phyloP scores from a whole-genome alignment of 140 eudicot species.

The Anethum foeniculum region DNA sequence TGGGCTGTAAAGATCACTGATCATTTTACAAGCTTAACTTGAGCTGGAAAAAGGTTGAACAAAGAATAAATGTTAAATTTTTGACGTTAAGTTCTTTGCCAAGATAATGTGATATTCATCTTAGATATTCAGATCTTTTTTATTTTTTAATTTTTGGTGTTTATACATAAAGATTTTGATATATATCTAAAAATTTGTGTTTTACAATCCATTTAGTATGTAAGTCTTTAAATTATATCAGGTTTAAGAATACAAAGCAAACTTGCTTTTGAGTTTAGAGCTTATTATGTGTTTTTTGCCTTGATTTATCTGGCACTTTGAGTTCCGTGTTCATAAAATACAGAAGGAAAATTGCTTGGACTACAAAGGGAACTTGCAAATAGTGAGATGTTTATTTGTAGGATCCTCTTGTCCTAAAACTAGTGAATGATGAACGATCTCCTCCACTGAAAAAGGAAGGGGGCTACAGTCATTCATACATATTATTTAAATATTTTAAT shows the following conservation, averaged over 20 bases:
- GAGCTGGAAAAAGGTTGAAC: neutral
- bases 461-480: conserved; percentile 64
- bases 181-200: too few species aligned
- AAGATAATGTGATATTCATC: neutral
- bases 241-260: neutral
- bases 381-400: conserved; percentile 44
- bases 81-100: neutral
- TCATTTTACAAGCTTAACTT: neutral
- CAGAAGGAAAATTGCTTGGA: conserved; percentile 16
- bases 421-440: conserved; percentile 58
- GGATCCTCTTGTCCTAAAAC: conserved; percentile 44
- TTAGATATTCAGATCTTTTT: neutral
- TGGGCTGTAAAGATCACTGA: neutral
- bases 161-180: too few species aligned
- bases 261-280: neutral
- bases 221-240: neutral
- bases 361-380: conserved; percentile 26
- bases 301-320: neutral
- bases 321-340: neutral
- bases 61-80: neutral
- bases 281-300: neutral
- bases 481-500: neutral
- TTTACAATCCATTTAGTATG: neutral
- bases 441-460: conserved; percentile 54
- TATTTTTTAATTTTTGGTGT: too few species aligned